Evolutionary conservation across 129 eudicot species (phyloP).

Genomic region (Ambrosia trifida): DNA sequence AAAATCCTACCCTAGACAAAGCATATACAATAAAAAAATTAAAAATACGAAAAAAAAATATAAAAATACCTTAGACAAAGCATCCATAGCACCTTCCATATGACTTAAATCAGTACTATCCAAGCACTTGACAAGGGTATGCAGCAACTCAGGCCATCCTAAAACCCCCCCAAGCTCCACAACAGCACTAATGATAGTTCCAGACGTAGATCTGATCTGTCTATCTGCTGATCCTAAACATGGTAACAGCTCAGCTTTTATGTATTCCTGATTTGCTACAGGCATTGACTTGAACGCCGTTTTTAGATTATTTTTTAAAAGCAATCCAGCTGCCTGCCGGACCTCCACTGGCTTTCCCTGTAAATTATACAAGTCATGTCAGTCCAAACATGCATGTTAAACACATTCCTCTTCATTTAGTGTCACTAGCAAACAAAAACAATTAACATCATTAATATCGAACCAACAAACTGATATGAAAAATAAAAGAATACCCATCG

Average conservation of each 20-base stretch:
- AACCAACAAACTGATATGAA: background rate
- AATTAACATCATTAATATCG: constrained; percentile 7
- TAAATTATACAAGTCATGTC: constrained; percentile 10
- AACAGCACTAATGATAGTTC: constrained; percentile 79
- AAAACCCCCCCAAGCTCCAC: constrained; percentile 82
- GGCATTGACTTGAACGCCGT: constrained; percentile 66
- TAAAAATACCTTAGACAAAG: constrained; percentile 84
- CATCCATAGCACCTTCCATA: constrained; percentile 99
- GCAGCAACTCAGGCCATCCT: constrained; percentile 88
- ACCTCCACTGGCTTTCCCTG: constrained; percentile 88
- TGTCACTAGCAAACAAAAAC: constrained; percentile 19
- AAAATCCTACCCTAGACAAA: constrained; percentile 2
- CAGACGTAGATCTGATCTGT: constrained; percentile 82
- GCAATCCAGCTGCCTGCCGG: constrained; percentile 95
- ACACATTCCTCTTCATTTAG: background rate
- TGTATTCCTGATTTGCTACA: constrained; percentile 68
- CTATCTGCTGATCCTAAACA: constrained; percentile 84
- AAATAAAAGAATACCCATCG: background rate
- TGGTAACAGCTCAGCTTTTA: constrained; percentile 82
- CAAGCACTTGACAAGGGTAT: constrained; percentile 72
- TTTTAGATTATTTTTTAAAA: constrained; percentile 83
- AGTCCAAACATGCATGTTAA: constrained; percentile 25
- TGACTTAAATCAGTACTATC: constrained; percentile 81
- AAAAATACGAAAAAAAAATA: background rate
- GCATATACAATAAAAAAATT: background rate